Conservation (phyloP, 176 grass and related monocot genomes). For the Rhynchospora breviuscula region DNA sequence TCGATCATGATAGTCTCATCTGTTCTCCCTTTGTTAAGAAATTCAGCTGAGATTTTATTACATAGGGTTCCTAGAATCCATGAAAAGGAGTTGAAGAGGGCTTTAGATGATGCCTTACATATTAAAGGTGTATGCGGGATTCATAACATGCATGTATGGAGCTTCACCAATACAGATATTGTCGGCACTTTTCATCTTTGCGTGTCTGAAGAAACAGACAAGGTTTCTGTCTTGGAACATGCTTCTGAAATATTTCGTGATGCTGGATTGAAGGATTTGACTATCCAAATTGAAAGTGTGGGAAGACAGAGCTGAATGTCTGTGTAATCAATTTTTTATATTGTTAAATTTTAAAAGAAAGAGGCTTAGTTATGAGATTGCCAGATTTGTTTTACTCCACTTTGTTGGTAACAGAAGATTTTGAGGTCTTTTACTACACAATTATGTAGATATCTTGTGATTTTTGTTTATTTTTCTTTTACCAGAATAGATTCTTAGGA, state of each 20-base stretch:
- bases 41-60: slow-evolving; percentile 96
- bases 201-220: slow-evolving; percentile 50
- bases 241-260: slow-evolving; percentile 55
- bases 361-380: neutral
- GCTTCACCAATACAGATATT: slow-evolving; percentile 91
- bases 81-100: slow-evolving; percentile 66
- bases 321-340: neutral
- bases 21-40: slow-evolving; percentile 79
- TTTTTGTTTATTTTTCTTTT: slow-evolving; percentile 4
- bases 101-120: slow-evolving; percentile 53
- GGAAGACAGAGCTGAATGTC: slow-evolving; percentile 19
- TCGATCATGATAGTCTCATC: slow-evolving; percentile 88
- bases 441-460: slow-evolving; percentile 3
- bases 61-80: slow-evolving; percentile 85
- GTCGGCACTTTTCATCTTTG: slow-evolving; percentile 74
- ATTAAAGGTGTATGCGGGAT: slow-evolving; percentile 62
- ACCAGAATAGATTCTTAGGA: neutral
- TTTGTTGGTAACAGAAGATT: neutral
- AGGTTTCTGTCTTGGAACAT: slow-evolving; percentile 38
- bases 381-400: neutral
- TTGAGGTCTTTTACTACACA: neutral
- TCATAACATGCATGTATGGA: slow-evolving; percentile 81
- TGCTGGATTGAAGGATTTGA: slow-evolving; percentile 80
- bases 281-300: slow-evolving; percentile 72
- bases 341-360: neutral